Base-by-base conservation (phyloP, 306 rosid species). In the Quercus engelmannii region DNA sequence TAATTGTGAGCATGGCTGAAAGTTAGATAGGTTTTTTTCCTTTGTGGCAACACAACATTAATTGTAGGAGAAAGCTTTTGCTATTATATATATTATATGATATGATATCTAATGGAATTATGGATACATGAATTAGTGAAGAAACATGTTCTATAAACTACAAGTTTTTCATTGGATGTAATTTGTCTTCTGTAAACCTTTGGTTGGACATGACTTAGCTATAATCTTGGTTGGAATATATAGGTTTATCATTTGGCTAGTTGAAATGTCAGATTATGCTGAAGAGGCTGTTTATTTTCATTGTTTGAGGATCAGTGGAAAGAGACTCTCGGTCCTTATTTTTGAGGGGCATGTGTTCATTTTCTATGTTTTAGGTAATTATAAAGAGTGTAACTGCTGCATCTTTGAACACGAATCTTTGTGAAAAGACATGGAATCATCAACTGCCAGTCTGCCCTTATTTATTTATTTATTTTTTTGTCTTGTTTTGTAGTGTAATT, bases 291-390 rank as follows among this genome's bases (percentile, higher is more conserved):
- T 67, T 18, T 33, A 18, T 67, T 49, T 67, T 35, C 6, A 13
- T 35, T 67, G 72, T 67, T 67, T 67, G 52, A 67, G 52, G 72
- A n/a, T 67, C 18, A 35, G 72, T 67, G 7, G 65, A 59, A 67
- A 67, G 15, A 67, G 35, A 63, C 33, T 30, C 25, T 49, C 20
- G 49, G 26, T 76, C 19, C 41, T 52, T 43, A 64, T 18, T n/a
- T 49, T 64, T 19, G n/a, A 72, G 46, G 20, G 23, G 43, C 21
- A 3, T 25, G 38, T 15, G 46, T 28, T 64, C 70, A 64, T 67
- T 67, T 67, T 13, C 9, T 1, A 19, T 31, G 43, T 6, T 67
- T 35, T 18, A 9, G 52, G 72, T 35, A 31, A 33, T 18, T 67
- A 49, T 19, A 67, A 67, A 33, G 49, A 67, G 72, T 9, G 49